Base-by-base conservation (phyloP, 2,329 filamentous ascomycete genomes). In the Cordyceps fumosorosea region DNA sequence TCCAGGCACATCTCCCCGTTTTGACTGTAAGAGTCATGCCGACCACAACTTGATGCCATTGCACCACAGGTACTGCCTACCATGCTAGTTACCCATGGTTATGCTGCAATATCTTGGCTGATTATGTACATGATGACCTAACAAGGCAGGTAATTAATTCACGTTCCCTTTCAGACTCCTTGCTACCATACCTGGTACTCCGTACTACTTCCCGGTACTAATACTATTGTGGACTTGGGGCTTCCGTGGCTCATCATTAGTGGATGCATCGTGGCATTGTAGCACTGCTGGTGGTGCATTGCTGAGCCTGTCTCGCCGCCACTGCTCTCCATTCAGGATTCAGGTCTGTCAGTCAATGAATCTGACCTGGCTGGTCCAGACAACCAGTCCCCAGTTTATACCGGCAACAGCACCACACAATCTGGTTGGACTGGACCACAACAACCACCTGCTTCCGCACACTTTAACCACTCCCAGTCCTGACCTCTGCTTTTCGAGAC, bases 381-480 rank as follows among this genome's bases (percentile, higher is more conserved):
- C 29, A 29, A 29, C 50, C 50, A 20, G 42, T 34, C 24, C 48
- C 57, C 57, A 54, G 50, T 44, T 60, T 34, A 45, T 60, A 26
- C 45, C 22, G 11, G 6, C 45, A 26, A 11, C 11, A 11, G 22
- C 22, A 34, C 26, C 22, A 32, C 29, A 29, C 29, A 29, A 29
- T 6, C 29, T 29, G 29, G 29, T 29, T 29, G 29, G 29, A 29
- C 29, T 29, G 29, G 29, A 29, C 48, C 48, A 44, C 16, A 60
- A 40, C 52, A 29, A 52, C 50, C 42, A 60, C 34, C 16, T 59
- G 57, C 57, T 60, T 60, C 48, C 40, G 16, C 57, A 60, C 57
- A 53, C 50, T 60, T 53, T 48, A 61, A 34, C 57, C 57, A 32
- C 47, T 24, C 48, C 48, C 34, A 29, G 34, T 20, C 56, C 56